Conservation (phyloP, 345 rosid genomes). For the Camelina laxa region DNA sequence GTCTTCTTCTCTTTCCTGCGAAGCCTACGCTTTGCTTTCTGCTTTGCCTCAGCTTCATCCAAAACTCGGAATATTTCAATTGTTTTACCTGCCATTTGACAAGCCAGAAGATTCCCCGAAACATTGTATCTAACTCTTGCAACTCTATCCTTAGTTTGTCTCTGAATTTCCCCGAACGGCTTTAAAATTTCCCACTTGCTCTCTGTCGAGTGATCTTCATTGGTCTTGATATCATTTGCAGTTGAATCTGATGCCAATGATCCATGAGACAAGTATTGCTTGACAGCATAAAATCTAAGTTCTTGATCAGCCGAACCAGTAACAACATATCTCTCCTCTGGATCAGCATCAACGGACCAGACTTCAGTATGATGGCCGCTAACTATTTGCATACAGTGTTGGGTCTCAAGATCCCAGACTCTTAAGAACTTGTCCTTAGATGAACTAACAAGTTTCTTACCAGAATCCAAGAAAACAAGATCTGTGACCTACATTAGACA, state of each 20-base stretch:
- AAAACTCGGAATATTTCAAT: slow-evolving; percentile 73
- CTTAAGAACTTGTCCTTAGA: slow-evolving; percentile 95
- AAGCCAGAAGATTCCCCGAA: slow-evolving; percentile 82
- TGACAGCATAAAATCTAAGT: slow-evolving; percentile 73
- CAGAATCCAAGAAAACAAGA: slow-evolving; percentile 85
- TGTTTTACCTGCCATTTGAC: slow-evolving; percentile 90
- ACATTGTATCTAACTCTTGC: slow-evolving; percentile 72
- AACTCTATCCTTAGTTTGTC: slow-evolving; percentile 89
- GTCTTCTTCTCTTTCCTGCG: slow-evolving; percentile 89
- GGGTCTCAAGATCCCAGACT: slow-evolving; percentile 99
- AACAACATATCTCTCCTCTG: slow-evolving; percentile 79
- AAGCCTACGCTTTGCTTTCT: slow-evolving; percentile 86
- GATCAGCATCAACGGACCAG: slow-evolving; percentile 91
- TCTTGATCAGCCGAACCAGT: slow-evolving; percentile 91
- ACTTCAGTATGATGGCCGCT: slow-evolving; percentile 98
- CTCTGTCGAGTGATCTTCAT: slow-evolving; percentile 49
- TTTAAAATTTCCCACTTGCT: slow-evolving; percentile 79
- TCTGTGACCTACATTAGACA: slow-evolving; percentile 74
- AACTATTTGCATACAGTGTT: slow-evolving; percentile 88
- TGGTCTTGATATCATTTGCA: slow-evolving; percentile 42
- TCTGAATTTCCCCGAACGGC: slow-evolving; percentile 80
- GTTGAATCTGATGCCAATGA: slow-evolving; percentile 39
- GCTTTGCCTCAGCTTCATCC: slow-evolving; percentile 81
- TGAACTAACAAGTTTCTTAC: slow-evolving; percentile 84
- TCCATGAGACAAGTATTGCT: slow-evolving; percentile 48